Conservation (phyloP, 1,139 yeast genomes). For the Taiozyma sp. region DNA sequence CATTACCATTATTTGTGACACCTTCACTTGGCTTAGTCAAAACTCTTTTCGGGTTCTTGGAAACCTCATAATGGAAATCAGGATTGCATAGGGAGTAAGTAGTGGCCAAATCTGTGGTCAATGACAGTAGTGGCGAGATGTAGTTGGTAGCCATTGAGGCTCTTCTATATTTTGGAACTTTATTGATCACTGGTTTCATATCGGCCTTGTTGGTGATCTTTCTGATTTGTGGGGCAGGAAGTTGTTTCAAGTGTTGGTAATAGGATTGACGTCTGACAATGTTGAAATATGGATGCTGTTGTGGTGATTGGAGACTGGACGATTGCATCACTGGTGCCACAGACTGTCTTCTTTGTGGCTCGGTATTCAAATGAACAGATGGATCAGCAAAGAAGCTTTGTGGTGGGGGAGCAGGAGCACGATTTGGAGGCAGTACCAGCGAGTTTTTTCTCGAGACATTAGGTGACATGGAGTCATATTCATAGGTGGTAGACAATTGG, state of each 20-base stretch:
- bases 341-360: conserved; percentile 33
- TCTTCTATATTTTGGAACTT: conserved; percentile 72
- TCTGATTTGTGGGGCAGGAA: conserved; percentile 39
- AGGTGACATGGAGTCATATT: conserved; percentile 16
- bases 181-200: conserved; percentile 55
- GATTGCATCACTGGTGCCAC: conserved; percentile 20
- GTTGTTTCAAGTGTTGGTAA: conserved; percentile 26
- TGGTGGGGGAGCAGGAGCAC: conserved; percentile 26
- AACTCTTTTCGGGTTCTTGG: conserved; percentile 87
- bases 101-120: conserved; percentile 71
- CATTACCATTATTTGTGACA: conserved; percentile 73
- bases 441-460: conserved; percentile 20
- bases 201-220: conserved; percentile 43
- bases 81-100: conserved; percentile 88
- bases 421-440: conserved; percentile 23
- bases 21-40: conserved; percentile 92
- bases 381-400: conserved; percentile 18
- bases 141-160: conserved; percentile 75
- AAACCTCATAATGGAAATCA: conserved; percentile 73
- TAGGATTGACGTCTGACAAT: conserved; percentile 16
- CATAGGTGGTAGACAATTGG: conserved; percentile 24
- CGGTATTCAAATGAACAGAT: conserved; percentile 14
- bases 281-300: conserved; percentile 5
- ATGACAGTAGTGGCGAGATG: conserved; percentile 81
- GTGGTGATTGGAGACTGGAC: conserved; percentile 7